Evolutionary conservation across 1,284 basidiomycete species (phyloP).

Genomic region (Leccinum variabile): DNA sequence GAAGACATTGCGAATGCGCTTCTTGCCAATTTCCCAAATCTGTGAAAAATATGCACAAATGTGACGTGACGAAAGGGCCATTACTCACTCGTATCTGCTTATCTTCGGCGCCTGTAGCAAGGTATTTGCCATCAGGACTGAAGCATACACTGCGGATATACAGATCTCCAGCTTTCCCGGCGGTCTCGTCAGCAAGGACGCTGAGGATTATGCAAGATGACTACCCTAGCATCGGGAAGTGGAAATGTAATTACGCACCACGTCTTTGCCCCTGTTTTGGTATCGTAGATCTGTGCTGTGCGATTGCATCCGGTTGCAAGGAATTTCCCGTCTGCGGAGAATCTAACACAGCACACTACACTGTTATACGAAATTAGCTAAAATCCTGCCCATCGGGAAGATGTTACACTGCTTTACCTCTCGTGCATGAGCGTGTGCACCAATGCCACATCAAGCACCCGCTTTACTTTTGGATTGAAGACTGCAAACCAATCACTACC

Average conservation of each 20-base stretch:
- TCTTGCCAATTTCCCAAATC: constrained; percentile 87
- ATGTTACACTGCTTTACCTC: constrained; percentile 55
- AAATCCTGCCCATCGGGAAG: neutral
- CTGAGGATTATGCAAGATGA: constrained; percentile 39
- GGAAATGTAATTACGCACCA: constrained; percentile 42
- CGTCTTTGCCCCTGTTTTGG: constrained; percentile 65
- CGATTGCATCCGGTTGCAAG: constrained; percentile 81
- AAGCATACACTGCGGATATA: constrained; percentile 87
- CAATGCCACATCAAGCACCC: constrained; percentile 82
- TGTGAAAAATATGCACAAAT: constrained; percentile 30
- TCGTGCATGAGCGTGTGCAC: constrained; percentile 93
- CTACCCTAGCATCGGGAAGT: constrained; percentile 4
- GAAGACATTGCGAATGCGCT: constrained; percentile 71
- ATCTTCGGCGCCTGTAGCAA: constrained; percentile 86
- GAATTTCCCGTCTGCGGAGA: constrained; percentile 78
- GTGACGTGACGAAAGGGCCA: constrained; percentile 4
- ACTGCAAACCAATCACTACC: constrained; percentile 95
- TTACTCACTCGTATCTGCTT: constrained; percentile 72
- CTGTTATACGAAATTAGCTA: constrained; percentile 35
- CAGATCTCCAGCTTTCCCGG: constrained; percentile 67
- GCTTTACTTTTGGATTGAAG: constrained; percentile 86
- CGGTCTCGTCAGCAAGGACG: constrained; percentile 66
- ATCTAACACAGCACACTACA: constrained; percentile 82
- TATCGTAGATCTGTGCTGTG: constrained; percentile 75
- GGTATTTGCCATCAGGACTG: constrained; percentile 76